Base-by-base conservation (phyloP, 345 rosid genomes). In the Brassica carinata region DNA sequence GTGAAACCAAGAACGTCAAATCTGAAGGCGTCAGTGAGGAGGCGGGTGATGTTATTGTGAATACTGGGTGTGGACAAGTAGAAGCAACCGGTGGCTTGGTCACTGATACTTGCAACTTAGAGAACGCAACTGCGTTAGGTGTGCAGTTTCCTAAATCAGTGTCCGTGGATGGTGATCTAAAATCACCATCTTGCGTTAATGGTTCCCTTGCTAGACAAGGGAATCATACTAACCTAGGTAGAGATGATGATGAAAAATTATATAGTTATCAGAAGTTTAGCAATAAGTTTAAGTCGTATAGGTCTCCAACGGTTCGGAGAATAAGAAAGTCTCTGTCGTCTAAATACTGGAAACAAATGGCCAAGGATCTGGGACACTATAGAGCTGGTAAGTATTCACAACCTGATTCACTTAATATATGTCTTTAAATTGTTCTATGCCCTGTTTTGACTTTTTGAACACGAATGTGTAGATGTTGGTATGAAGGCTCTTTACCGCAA, bases 161-260 rank as follows among this genome's bases (percentile, higher is more conserved):
- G 57, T 69, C 78, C 75, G 76, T 73, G 68, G 87, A 76, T 75
- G 85, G 79, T 57, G 85, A 83, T 83, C 73, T 80, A 51, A 88
- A 78, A 75, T 79, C 84, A 67, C 82, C 85, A 55, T 73, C 85
- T 15, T 18, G 72, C 77, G 51, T 76, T 72, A 77, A 67, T 82
- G 87, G 87, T 83, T 85, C 90, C 62, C 80, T 85, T 86, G 79
- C 89, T 69, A 84, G 83, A 82, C 88, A 64, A 62, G 90, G 91
- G 90, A 88, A 81, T 67, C 85, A 69, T 72, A 48, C 55, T 85
- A 89, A 85, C 72, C 72, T 91, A 90, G 91, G 85, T 86, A 72
- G 84, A 87, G 94, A 93, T 89, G 89, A 87, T 87, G 94, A 91
- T n/a, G 91, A 89, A 88, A 91, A 85, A 2, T 81, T 85, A 76